A percentile compares a stretch with the other conserved stretches of the same genome.
Conservation (phyloP, 192 early-diverging fungal genomes). For the Coemansia aciculifera region DNA sequence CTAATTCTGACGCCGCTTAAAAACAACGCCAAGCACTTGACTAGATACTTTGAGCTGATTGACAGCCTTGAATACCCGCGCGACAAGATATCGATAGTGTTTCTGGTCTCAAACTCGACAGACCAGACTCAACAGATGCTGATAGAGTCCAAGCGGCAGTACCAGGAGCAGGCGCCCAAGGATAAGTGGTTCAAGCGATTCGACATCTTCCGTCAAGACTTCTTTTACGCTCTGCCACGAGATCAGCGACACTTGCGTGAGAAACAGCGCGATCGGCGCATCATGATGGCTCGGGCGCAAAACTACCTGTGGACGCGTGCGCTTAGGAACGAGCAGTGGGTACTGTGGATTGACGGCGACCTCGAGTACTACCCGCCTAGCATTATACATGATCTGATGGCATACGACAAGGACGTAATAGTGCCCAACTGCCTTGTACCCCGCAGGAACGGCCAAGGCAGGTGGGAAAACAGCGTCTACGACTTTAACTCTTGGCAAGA, state of each 20-base stretch:
- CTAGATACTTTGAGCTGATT: constrained; percentile 61
- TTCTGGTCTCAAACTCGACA: constrained; percentile 62
- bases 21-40: constrained; percentile 59
- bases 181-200: constrained; percentile 59
- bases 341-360: constrained; percentile 74
- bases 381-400: constrained; percentile 62
- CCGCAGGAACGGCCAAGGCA: constrained; percentile 37
- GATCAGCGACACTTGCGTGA: constrained; percentile 60
- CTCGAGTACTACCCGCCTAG: constrained; percentile 64
- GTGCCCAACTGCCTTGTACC: constrained; percentile 61
- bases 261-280: constrained; percentile 60
- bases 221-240: constrained; percentile 51
- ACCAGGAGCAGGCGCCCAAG: constrained; percentile 40
- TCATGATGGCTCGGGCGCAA: constrained; percentile 61
- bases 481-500: constrained; percentile 73
- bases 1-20: constrained; percentile 70
- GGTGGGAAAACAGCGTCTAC: constrained; percentile 58
- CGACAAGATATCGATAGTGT: constrained; percentile 64
- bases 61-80: constrained; percentile 61
- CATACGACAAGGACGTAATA: constrained; percentile 65
- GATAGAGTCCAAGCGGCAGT: constrained; percentile 34
- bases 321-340: constrained; percentile 63
- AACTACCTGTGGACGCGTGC: constrained; percentile 62
- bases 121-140: constrained; percentile 62
- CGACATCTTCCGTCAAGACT: constrained; percentile 62